Percentiles rank a stretch among this genome's conserved stretches.
These are phyloP conservation scores for Sphenostylis stenocarpa DNA, from an alignment of 306 rosid genomes.

Conservation along the genomic window DNA sequence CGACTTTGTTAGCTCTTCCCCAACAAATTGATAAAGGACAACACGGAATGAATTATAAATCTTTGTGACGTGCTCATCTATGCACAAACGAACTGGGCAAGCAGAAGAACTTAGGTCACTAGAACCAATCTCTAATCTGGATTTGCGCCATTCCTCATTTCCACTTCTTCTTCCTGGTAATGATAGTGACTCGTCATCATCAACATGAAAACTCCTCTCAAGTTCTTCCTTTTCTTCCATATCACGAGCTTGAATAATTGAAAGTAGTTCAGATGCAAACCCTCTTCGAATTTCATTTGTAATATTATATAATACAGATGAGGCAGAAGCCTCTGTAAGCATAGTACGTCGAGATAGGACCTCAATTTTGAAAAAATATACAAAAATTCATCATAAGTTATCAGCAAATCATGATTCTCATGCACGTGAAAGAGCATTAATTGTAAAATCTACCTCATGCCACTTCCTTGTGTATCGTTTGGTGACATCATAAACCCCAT, in stretches of 20 bases:
- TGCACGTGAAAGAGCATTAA: not conserved
- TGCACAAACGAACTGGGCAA: slow-evolving; percentile 73
- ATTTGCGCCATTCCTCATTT: slow-evolving; percentile 86
- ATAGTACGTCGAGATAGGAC: slow-evolving; percentile 74
- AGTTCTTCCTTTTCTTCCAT: slow-evolving; percentile 63
- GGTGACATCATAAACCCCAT: slow-evolving; percentile 86
- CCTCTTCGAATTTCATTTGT: slow-evolving; percentile 63
- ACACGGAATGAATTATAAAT: slow-evolving; percentile 67
- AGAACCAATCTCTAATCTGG: slow-evolving; percentile 74
- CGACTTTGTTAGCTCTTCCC: slow-evolving; percentile 49
- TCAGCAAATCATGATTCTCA: slow-evolving; percentile 15
- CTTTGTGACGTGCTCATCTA: slow-evolving; percentile 85
- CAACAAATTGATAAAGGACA: slow-evolving; percentile 55
- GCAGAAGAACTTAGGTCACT: slow-evolving; percentile 56
- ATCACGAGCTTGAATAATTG: slow-evolving; percentile 67
- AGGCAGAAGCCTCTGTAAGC: slow-evolving; percentile 57
- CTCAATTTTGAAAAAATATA: slow-evolving; percentile 40
- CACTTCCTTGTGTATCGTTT: slow-evolving; percentile 91
- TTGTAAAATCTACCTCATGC: slow-evolving; percentile 67
- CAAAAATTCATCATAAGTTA: slow-evolving; percentile 6
- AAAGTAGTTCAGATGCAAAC: slow-evolving; percentile 54
- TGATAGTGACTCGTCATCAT: slow-evolving; percentile 57
- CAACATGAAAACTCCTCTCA: slow-evolving; percentile 55
- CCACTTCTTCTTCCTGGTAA: slow-evolving; percentile 97
- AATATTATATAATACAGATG: slow-evolving; percentile 53